Evolutionary conservation across 495 filamentous ascomycete species (phyloP), one percentile per base, ranked within the genome.

Genomic region (Penicillium tannophilum): DNA sequence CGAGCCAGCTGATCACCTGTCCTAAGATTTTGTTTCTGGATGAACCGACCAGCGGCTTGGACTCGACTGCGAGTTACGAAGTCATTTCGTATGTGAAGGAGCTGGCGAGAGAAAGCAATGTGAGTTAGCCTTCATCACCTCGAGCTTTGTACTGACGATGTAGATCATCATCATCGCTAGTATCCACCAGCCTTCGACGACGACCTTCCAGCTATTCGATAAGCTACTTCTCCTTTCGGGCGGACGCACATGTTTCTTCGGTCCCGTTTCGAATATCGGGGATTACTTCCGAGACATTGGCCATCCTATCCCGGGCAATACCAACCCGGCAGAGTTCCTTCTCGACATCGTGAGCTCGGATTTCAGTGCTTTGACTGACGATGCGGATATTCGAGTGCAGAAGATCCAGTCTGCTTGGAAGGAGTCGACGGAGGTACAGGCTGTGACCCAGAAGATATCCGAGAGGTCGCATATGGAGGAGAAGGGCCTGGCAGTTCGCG

Each of bases 11-110:
- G 39, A 88, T 95, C 63, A 92, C 90, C 10, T 81, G 77, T 52
- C 90, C 90, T 0, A 88, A 87, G 72, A 86, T 95, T 14, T 60
- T 94, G 56, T 92, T 94, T 61, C 63, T 94, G 50, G 90, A 94
- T 67, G 90, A 93, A 67, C 90, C 90, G 8, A 94, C 90, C 0
- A 89, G 85, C 54, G 90, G 90, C 14, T 70, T 94, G 33, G 90
- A 94, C 68, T 90, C 87, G 6, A 79, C 82, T 3, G 85, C 86
- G 1, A 86, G 83, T 53, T 88, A 71, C 55, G 88, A 91, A 58
- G 86, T 91, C 17, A 85, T 90, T 7, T 82, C 78, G 0, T 88
- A 84, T 62, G 74, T 88, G 28, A 83, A 80, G 61, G 76, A 82
- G 23, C 76, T 92, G 45, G 90, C 85, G 0, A 79, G 78, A 63